Conservation (phyloP, 352 stramenopile species). For the Globisporangium radiosum region DNA sequence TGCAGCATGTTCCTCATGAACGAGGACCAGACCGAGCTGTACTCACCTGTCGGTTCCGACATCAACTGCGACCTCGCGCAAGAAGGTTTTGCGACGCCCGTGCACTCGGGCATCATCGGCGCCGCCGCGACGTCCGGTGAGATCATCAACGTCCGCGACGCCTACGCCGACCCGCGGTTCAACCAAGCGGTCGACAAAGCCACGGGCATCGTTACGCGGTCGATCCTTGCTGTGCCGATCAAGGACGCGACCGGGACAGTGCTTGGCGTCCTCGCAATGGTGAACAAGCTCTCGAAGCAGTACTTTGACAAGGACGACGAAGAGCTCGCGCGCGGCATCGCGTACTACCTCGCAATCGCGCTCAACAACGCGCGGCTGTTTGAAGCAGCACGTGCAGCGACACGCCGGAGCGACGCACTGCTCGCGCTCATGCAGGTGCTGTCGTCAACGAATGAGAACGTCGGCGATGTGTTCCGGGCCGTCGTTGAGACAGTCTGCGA, state of each 20-base stretch:
- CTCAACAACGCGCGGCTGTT: conserved; percentile 65
- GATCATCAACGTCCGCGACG: conserved; percentile 73
- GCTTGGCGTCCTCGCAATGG: conserved; percentile 57
- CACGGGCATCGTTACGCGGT: conserved; percentile 62
- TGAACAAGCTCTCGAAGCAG: conserved; percentile 58
- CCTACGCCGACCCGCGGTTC: conserved; percentile 58
- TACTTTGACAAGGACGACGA: conserved; percentile 75
- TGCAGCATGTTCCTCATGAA: conserved; percentile 69
- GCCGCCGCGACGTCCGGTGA: conserved; percentile 58
- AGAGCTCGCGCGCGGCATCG: conserved; percentile 51
- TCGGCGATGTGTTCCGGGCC: conserved; percentile 35
- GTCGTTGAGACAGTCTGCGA: conserved; percentile 38
- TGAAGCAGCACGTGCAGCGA: conserved; percentile 42
- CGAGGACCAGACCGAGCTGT: conserved; percentile 47
- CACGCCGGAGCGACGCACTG: conserved; percentile 59
- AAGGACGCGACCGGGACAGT: conserved; percentile 61
- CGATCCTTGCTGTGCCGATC: conserved; percentile 77
- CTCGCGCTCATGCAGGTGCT: conserved; percentile 54
- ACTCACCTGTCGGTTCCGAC: conserved; percentile 38
- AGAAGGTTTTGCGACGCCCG: conserved; percentile 44
- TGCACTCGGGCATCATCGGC: conserved; percentile 44
- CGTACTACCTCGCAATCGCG: conserved; percentile 59
- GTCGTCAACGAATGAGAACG: conserved; percentile 41
- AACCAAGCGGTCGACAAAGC: conserved; percentile 51
- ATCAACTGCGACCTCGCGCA: conserved; percentile 33